Evolutionary conservation across 2,329 filamentous ascomycete genomes (phyloP).

Genomic region (Beauveria sp.): DNA sequence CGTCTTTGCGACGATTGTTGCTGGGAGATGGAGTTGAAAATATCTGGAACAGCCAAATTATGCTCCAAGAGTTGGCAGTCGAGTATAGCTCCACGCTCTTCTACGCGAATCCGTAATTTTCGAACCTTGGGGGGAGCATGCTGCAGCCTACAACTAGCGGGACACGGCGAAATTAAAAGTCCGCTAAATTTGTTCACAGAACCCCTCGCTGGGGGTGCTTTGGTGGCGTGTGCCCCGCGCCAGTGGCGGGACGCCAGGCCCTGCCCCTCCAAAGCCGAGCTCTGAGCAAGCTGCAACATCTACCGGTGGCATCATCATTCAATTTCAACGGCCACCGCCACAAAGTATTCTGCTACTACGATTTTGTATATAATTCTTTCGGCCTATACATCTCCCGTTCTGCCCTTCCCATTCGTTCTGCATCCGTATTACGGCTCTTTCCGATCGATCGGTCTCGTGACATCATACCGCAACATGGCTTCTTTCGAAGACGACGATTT

Average conservation of each 20-base stretch:
- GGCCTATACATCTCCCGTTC: not conserved
- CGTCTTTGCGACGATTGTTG: constrained; percentile 7
- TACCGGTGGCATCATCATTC: not conserved
- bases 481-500: constrained; percentile 12
- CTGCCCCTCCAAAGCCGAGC: constrained; percentile 2
- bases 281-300: not conserved
- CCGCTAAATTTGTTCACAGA: constrained; percentile 6
- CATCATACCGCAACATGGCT: constrained; percentile 9
- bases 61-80: constrained; percentile 1
- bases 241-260: not conserved
- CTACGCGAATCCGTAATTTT: constrained; percentile 16
- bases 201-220: constrained; percentile 1
- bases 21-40: constrained; percentile 1
- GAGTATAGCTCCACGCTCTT: constrained; percentile 12
- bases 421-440: not conserved
- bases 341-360: not conserved
- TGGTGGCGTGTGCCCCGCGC: constrained; percentile 10
- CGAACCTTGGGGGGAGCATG: constrained; percentile 17
- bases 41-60: constrained; percentile 8
- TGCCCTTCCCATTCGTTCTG: too few relatives aligned
- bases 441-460: not conserved
- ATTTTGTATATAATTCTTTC: not conserved
- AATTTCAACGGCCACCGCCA: not conserved
- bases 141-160: constrained; percentile 8
- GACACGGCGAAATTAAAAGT: constrained; percentile 12